Base-by-base conservation (phyloP, 2,329 filamentous ascomycete species). In the Aspergillus sp. region DNA sequence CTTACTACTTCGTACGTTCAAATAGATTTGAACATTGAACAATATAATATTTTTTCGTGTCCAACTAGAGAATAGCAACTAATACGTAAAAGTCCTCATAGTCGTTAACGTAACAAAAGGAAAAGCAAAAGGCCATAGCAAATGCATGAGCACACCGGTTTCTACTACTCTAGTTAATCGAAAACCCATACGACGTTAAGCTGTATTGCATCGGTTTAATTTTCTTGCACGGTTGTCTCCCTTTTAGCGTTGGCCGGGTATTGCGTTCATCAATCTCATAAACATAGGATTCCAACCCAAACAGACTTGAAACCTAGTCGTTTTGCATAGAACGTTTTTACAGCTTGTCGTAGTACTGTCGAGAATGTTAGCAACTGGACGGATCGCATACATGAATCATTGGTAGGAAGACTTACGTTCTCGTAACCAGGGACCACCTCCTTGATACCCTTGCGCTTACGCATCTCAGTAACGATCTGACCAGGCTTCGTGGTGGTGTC, bases 391-490 rank as follows among this genome's bases (percentile, higher is more conserved):
- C 5, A 7, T 22, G 8, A 42, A 24, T 34, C 5, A 39, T 44
- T 27, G 37, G 20, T 11, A 37, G 58, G 58, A 24, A 39, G 65
- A 90, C 91, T 91, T 87, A 95, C 91, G 86, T 97, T 96, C 77
- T 91, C 91, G 83, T 92, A 88, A 78, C 89, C 90, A 72, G 95
- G 93, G 77, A 97, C 90, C 73, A 91, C 86, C 75, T 89, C 82
- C 91, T 99, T 99, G 86, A 99, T 84, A 91, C 93, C 95, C 91
- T 99, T 99, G 83, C 93, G 91, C 89, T 97, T 97, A 78, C 95
- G 92, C 89, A 96, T 96, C 60, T 89, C 86, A 77, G 84, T 82
- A 71, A 98, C 91, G 72, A 97, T 84, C 77, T 86, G 79, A 77
- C 93, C 95, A 72, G 89, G 85, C 86, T 93, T 91, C 75, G 86